Evolutionary conservation across 768 basidiomycete species (phyloP), one percentile per base, ranked within the genome.

Genomic region (Psilocybe subaeruginosa): DNA sequence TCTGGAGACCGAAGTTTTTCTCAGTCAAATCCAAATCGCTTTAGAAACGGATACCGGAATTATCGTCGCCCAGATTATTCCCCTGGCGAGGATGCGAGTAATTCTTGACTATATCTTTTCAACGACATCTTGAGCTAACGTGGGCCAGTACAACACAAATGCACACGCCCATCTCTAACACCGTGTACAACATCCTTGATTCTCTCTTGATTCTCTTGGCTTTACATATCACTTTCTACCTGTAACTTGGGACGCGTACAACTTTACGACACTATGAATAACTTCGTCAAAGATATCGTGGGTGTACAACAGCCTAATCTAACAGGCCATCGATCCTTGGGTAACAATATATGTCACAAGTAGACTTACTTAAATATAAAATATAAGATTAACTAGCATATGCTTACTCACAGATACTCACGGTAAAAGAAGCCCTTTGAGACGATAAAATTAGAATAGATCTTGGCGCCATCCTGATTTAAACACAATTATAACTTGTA

Each of bases 11-110:
- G 19, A 31, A 56, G 19, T 31, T n/a, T 47, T 49, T 45, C 51
- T 53, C 51, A 35, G 12, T 31, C 31, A 17, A 16, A 53, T 31
- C 23, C 30, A 30, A 51, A 51, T 33, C 51, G 16, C 51, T 53
- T 19, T 35, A 35, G 12, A 37, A 33, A 53, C 49, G 30, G 31
- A 27, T n/a, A n/a, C 17, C 56, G 48, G 47, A 50, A 50, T 8
- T 37, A 49, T 8, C 49, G 35, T n/a, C 45, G 7, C 29, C 43
- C 27, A 31, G 16, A 45, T 58, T 16, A 31, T 50, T 30, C 17
- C 14, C 31, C 46, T 37, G 56, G 14, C 1, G 31, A 48, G 48
- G 56, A 58, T 29, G 33, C 56, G 30, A 50, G 23, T 58, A 57
- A 48, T 17, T 37, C 46, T 50, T 53, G 51, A 53, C 16, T 17